Evolutionary conservation across 768 basidiomycete species (phyloP), one percentile per base, ranked within the genome.

Genomic region (Austroboletus festivus): DNA sequence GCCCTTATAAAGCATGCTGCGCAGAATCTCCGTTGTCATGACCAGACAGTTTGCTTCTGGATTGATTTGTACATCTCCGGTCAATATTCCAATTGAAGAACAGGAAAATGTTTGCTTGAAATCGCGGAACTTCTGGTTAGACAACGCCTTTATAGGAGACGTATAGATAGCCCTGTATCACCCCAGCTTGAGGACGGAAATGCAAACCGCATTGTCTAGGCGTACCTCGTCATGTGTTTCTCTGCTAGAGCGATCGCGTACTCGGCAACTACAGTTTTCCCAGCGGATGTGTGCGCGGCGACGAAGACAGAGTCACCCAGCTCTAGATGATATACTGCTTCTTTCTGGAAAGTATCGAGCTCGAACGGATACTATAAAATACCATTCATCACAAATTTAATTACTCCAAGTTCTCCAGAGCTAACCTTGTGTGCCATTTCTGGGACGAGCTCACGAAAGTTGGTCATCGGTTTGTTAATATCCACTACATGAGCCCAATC

Each of bases 221-320:
- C 69, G 58, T 53, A 93, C 94, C 93, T 80, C n/a, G 96, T 99
- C 93, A 99, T 96, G 70, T 99, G 96, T 62, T 93, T 94, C 56
- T 86, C 89, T 5, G 96, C 95, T 9, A 99, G 76, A 5, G 94
- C 90, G 58, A 99, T 98, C 2, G 96, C 96, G 67, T 98, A 99
- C 63, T 99, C 96, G 0, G 96, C 96, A 8, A 99, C 96, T 16
- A 98, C 96, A 2, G 96, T 99, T 70, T 99, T 99, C 28, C 96
- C 96, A 15, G 96, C 96, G n/a, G 91, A 94, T 4, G 96, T 99
- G 70, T 99, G 96, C 5, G 96, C 96, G 13, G 96, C 96, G n/a
- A 99, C 94, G 64, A 99, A 99, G 16, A 99, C 95, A 12, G 93
- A 95, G 56, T 99, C 91, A 9, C 94, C 96, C 75, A 89, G 83